phyloP scores from a whole-genome alignment of 2,329 filamentous ascomycete species.

The Pseudogymnoascus sp. region DNA sequence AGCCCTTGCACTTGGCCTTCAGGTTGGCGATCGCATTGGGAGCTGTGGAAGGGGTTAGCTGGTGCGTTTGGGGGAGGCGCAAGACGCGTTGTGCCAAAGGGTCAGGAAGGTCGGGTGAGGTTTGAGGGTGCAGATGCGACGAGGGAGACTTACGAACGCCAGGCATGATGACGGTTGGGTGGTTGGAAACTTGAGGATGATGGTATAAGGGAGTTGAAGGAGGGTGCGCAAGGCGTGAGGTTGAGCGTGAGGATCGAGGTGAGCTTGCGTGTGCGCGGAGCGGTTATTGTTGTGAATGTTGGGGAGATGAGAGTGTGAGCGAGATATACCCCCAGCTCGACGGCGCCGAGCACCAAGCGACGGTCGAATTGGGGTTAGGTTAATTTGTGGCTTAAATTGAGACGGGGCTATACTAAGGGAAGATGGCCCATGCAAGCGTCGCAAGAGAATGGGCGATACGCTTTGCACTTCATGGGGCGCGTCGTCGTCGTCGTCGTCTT shows the following conservation, averaged over 20 bases:
- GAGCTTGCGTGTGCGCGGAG: not conserved
- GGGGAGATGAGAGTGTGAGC: constrained; percentile 3
- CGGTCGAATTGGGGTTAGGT: not conserved
- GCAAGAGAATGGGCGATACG: not conserved
- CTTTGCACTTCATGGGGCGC: not conserved
- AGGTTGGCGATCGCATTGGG: constrained; percentile 24
- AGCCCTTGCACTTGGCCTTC: constrained; percentile 26
- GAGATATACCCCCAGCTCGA: constrained; percentile 3
- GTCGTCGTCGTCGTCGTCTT: too few species aligned
- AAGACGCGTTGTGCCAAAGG: not conserved
- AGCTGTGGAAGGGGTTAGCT: constrained; percentile 16
- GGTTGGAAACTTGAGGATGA: not conserved
- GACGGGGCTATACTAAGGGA: constrained; percentile 1
- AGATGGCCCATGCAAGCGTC: not conserved
- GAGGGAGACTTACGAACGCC: constrained; percentile 23
- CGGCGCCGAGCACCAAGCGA: constrained; percentile 2
- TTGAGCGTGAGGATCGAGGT: not conserved
- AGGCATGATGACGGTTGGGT: constrained; percentile 20
- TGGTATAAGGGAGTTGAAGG: not conserved
- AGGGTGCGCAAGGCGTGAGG: not conserved
- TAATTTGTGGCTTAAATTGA: constrained; percentile 6
- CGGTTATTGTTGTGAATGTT: not conserved
- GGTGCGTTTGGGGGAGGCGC: not conserved
- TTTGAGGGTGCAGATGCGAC: constrained; percentile 4
- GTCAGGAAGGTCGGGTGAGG: not conserved